phyloP scores from a whole-genome alignment of 2,329 filamentous ascomycete genomes.

The Neospermospora avenae region DNA sequence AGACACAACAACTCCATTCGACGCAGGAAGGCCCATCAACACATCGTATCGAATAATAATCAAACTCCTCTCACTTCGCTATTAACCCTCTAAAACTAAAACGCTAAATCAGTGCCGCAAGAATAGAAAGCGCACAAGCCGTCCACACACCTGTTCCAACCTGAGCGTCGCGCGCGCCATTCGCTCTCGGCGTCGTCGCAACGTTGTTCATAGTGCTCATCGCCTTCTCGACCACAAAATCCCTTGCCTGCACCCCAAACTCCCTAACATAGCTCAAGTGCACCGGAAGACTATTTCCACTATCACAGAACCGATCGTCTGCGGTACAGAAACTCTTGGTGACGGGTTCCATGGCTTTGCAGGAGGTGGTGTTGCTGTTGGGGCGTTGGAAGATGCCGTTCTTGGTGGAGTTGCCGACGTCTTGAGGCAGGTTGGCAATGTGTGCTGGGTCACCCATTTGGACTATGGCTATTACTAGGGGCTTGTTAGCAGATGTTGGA shows the following conservation, averaged over 20 bases:
- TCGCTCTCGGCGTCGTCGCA: neutral
- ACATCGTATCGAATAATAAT: no score
- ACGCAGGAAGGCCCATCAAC: no score
- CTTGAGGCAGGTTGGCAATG: constrained; percentile 30
- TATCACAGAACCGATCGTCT: constrained; percentile 22
- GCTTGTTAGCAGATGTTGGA: neutral
- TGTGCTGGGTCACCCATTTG: constrained; percentile 39
- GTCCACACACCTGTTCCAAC: no score
- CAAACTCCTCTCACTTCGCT: no score
- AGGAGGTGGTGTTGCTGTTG: constrained; percentile 12
- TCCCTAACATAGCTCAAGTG: constrained; percentile 18
- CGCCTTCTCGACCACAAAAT: constrained; percentile 3
- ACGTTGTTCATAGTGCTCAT: neutral
- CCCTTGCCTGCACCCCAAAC: constrained; percentile 12
- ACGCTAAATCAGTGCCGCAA: no score
- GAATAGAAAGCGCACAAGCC: no score
- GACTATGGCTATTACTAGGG: constrained; percentile 32
- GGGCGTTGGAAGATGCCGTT: constrained; percentile 30
- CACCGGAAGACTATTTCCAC: constrained; percentile 12
- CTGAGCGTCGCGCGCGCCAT: no score
- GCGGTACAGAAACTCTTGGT: constrained; percentile 20
- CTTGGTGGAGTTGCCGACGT: constrained; percentile 31
- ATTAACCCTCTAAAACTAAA: no score
- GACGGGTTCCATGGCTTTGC: constrained; percentile 5
- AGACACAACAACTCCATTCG: no score